These are phyloP conservation scores for Marchantia polymorpha DNA, from an alignment of 225 moss, liverwort and hornwort genomes.

Conservation along the genomic window DNA sequence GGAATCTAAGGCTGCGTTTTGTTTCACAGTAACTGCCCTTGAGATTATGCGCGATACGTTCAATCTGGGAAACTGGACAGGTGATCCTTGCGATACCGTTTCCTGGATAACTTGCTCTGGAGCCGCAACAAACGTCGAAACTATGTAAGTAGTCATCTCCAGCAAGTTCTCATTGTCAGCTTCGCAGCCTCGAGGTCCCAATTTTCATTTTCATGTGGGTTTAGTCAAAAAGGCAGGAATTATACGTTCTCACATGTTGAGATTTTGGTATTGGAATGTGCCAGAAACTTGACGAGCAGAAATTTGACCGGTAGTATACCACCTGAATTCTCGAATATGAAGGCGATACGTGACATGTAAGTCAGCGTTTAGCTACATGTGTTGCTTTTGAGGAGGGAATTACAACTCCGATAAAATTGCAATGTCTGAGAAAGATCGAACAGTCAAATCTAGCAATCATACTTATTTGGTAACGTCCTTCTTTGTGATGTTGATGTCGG, in stretches of 20 bases:
- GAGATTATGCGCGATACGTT: constrained; percentile 17
- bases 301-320: constrained; percentile 12
- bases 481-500: too few species aligned
- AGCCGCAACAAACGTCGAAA: not conserved
- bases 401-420: not conserved
- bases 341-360: not conserved
- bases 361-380: not conserved
- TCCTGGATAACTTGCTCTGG: not conserved
- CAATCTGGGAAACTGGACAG: not conserved
- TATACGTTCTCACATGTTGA: not conserved
- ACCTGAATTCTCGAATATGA: not conserved
- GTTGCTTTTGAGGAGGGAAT: not conserved
- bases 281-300: not conserved
- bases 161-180: not conserved
- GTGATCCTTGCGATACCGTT: constrained; percentile 10
- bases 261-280: not conserved
- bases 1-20: not conserved
- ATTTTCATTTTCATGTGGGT: not conserved
- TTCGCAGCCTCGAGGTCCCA: not conserved
- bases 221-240: too few species aligned
- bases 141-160: not conserved
- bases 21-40: not conserved
- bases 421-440: not conserved
- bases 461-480: too few species aligned
- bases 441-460: too few species aligned